Percentiles rank a stretch among this genome's conserved stretches.
phyloP scores from a whole-genome alignment of 139 green algal species.

The Choricystis sp. region DNA sequence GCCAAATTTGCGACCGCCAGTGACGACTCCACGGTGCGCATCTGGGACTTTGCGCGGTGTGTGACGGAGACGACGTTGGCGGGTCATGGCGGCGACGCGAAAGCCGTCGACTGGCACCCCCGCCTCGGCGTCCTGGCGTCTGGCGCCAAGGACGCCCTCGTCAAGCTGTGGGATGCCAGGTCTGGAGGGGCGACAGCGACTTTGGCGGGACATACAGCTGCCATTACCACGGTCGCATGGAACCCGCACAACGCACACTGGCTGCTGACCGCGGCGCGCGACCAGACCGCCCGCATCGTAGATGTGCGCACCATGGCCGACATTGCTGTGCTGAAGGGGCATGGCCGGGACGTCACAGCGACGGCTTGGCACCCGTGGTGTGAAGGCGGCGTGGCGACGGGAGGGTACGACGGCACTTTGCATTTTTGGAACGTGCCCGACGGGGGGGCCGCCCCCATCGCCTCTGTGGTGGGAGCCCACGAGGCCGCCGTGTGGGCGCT shows the following conservation, averaged over 20 bases:
- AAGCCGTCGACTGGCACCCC: constrained; percentile 81
- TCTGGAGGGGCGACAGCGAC: constrained; percentile 25
- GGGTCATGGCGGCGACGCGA: constrained; percentile 84
- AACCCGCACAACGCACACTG: constrained; percentile 70
- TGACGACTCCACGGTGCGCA: constrained; percentile 68
- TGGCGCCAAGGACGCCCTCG: constrained; percentile 59
- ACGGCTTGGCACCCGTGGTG: constrained; percentile 72
- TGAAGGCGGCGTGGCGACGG: constrained; percentile 65
- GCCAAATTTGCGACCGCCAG: constrained; percentile 73
- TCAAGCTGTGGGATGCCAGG: constrained; percentile 85
- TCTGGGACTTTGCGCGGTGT: constrained; percentile 56
- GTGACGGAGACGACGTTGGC: constrained; percentile 30
- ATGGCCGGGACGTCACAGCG: constrained; percentile 58
- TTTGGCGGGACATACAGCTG: constrained; percentile 75
- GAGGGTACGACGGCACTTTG: constrained; percentile 52
- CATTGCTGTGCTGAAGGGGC: constrained; percentile 51
- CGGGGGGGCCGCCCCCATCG: constrained; percentile 8
- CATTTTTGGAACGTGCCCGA: constrained; percentile 54
- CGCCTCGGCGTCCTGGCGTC: constrained; percentile 53
- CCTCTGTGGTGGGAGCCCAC: constrained; percentile 42
- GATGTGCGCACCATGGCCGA: constrained; percentile 50
- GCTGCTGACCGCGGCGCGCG: constrained; percentile 54
- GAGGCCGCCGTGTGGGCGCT: constrained; percentile 48
- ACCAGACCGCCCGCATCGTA: constrained; percentile 61
- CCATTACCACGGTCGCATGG: constrained; percentile 53